Percentiles rank a stretch among this genome's conserved stretches.
Conservation (phyloP, 1,284 basidiomycete species). For the Trametes sp. region DNA sequence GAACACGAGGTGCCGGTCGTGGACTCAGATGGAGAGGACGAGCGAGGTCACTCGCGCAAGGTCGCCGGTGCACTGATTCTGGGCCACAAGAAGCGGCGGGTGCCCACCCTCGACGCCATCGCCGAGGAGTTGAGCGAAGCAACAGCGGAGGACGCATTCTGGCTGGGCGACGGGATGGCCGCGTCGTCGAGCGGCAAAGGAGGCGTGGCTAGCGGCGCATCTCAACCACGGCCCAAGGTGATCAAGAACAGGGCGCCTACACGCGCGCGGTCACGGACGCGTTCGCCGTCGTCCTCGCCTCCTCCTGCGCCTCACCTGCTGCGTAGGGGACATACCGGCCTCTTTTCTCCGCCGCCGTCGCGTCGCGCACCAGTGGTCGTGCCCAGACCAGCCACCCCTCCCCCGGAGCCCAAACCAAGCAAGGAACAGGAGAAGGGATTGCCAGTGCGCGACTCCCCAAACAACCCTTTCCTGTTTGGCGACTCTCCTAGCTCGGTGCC, state of each 20-base stretch:
- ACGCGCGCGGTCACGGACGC: slow-evolving; percentile 34
- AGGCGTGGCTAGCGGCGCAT: slow-evolving; percentile 9
- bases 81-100: slow-evolving; percentile 43
- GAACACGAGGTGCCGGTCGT: slow-evolving; percentile 31
- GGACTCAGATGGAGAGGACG: slow-evolving; percentile 27
- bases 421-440: slow-evolving; percentile 27
- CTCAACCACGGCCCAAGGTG: slow-evolving; percentile 16
- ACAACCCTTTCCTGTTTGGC: slow-evolving; percentile 57
- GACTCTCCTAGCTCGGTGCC: slow-evolving; percentile 22
- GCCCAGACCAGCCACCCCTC: slow-evolving; percentile 32
- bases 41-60: slow-evolving; percentile 18
- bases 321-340: slow-evolving; percentile 37
- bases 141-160: slow-evolving; percentile 44
- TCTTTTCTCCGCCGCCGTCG: slow-evolving; percentile 48
- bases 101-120: slow-evolving; percentile 40
- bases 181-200: slow-evolving; percentile 13
- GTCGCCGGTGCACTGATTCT: slow-evolving; percentile 32
- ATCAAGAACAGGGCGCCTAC: slow-evolving; percentile 27
- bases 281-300: slow-evolving; percentile 42
- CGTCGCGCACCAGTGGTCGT: slow-evolving; percentile 38
- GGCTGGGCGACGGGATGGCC: slow-evolving; percentile 36
- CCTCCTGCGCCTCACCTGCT: slow-evolving; percentile 37
- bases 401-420: slow-evolving; percentile 10
- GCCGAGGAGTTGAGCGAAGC: slow-evolving; percentile 44
- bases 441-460: slow-evolving; percentile 57